A percentile compares a stretch with the other conserved stretches of the same genome.
These are phyloP conservation scores for Thelonectria rubi DNA, from an alignment of 2,329 filamentous ascomycete species.

Conservation along the genomic window DNA sequence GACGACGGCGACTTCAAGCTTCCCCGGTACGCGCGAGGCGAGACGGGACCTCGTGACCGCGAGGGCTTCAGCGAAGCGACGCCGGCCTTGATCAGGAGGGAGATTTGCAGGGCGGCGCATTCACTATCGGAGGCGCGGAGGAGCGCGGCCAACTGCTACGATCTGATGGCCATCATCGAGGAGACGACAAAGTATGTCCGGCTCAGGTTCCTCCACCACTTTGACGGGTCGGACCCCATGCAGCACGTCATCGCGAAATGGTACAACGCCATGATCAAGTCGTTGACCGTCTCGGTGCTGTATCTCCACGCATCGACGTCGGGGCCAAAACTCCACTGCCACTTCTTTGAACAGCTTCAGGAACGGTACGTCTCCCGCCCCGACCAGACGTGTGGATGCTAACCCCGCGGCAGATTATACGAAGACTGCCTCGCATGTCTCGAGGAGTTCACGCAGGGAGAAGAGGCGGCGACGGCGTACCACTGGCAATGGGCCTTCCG, in stretches of 20 bases:
- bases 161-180: slow-evolving; percentile 24
- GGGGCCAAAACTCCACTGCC: slow-evolving; percentile 24
- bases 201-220: slow-evolving; percentile 28
- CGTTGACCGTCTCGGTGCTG: slow-evolving; percentile 26
- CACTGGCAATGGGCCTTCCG: slow-evolving; percentile 32
- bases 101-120: slow-evolving; percentile 28
- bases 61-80: slow-evolving; percentile 30
- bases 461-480: slow-evolving; percentile 21
- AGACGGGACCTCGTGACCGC: slow-evolving; percentile 21
- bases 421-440: slow-evolving; percentile 30
- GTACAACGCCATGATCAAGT: slow-evolving; percentile 27
- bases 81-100: slow-evolving; percentile 24
- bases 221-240: slow-evolving; percentile 29
- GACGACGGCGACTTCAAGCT: slow-evolving; percentile 25
- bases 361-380: slow-evolving; percentile 13
- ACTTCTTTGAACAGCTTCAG: slow-evolving; percentile 26
- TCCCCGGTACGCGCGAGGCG: slow-evolving; percentile 8
- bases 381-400: not conserved
- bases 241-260: slow-evolving; percentile 26
- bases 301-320: slow-evolving; percentile 26
- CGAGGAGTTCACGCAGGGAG: slow-evolving; percentile 27
- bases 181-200: slow-evolving; percentile 26
- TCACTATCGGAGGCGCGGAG: slow-evolving; percentile 22
- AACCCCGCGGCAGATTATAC: slow-evolving; percentile 19
- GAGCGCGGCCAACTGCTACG: slow-evolving; percentile 19